These are phyloP conservation scores for Geranium incanum DNA, from an alignment of 441 rosid species.

Conservation along the genomic window DNA sequence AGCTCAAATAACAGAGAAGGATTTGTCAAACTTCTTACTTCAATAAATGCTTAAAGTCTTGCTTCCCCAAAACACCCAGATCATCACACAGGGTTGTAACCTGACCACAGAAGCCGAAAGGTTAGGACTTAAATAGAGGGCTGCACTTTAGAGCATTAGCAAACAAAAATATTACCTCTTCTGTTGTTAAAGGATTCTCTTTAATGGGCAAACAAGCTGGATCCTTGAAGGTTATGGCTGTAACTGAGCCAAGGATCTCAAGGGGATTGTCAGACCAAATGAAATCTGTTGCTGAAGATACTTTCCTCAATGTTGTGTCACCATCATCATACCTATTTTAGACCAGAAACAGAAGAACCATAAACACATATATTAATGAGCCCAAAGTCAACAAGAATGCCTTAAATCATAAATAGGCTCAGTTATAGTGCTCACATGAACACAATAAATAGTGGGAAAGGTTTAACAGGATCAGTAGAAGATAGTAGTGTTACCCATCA, in stretches of 20 bases:
- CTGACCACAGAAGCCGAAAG: constrained; percentile 30
- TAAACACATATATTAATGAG: too few relatives aligned
- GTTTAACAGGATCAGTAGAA: constrained; percentile 2
- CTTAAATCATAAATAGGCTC: neutral
- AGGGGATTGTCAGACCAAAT: constrained; percentile 74
- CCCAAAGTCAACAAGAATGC: too few relatives aligned
- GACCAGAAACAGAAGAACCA: neutral
- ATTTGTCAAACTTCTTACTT: constrained; percentile 48
- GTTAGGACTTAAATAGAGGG: constrained; percentile 9
- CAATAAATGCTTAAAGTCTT: constrained; percentile 77
- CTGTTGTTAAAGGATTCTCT: constrained; percentile 63
- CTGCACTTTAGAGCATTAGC: neutral
- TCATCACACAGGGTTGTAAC: constrained; percentile 79
- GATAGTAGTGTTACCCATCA: constrained; percentile 51
- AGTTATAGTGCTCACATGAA: neutral
- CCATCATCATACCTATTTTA: constrained; percentile 58
- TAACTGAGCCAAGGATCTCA: constrained; percentile 80
- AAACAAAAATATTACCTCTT: constrained; percentile 48
- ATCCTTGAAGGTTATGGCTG: constrained; percentile 63
- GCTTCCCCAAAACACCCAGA: constrained; percentile 81
- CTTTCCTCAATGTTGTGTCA: constrained; percentile 54
- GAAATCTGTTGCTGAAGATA: constrained; percentile 68
- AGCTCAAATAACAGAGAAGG: neutral
- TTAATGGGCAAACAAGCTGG: constrained; percentile 45
- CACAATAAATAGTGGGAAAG: neutral